Evolutionary conservation across 2,329 filamentous ascomycete genomes (phyloP).

Genomic region (Diaporthe helianthi): DNA sequence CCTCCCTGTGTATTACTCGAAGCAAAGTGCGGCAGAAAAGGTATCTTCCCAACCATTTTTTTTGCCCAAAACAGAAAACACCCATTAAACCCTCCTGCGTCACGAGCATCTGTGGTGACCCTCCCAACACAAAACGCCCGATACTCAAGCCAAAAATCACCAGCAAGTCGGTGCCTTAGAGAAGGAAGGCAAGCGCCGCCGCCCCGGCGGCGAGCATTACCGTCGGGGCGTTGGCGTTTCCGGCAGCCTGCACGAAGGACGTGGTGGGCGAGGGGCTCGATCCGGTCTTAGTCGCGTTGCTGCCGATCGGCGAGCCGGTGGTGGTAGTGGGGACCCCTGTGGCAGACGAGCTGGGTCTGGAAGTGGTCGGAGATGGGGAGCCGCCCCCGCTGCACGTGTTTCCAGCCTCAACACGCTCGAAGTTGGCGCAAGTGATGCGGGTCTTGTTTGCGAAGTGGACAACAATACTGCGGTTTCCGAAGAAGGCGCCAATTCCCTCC

Average conservation of each 20-base stretch:
- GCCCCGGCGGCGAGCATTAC: conserved; percentile 17
- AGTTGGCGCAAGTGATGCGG: conserved; percentile 71
- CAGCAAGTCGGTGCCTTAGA: background rate
- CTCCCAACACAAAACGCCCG: conserved; percentile 3
- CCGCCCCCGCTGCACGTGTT: conserved; percentile 30
- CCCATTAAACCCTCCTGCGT: conserved; percentile 4
- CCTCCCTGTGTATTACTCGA: conserved; percentile 14
- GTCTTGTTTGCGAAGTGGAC: conserved; percentile 70
- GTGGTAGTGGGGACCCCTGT: conserved; percentile 6
- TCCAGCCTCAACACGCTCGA: conserved; percentile 46
- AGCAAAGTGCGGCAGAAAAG: conserved; percentile 18
- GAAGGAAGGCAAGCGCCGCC: conserved; percentile 28
- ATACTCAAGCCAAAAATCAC: background rate
- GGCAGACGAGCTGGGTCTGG: background rate
- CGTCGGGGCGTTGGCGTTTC: conserved; percentile 20
- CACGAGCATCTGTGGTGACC: background rate
- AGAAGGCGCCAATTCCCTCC: conserved; percentile 60
- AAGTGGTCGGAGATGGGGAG: conserved; percentile 5
- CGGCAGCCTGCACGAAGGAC: conserved; percentile 16
- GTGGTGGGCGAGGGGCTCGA: conserved; percentile 8
- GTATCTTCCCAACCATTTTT: conserved; percentile 24
- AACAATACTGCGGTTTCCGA: conserved; percentile 70
- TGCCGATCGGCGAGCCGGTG: background rate
- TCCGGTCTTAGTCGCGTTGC: conserved; percentile 7
- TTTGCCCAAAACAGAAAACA: background rate